Evolutionary conservation across 352 stramenopile genomes (phyloP).

Genomic region (Plasmopara muralis): DNA sequence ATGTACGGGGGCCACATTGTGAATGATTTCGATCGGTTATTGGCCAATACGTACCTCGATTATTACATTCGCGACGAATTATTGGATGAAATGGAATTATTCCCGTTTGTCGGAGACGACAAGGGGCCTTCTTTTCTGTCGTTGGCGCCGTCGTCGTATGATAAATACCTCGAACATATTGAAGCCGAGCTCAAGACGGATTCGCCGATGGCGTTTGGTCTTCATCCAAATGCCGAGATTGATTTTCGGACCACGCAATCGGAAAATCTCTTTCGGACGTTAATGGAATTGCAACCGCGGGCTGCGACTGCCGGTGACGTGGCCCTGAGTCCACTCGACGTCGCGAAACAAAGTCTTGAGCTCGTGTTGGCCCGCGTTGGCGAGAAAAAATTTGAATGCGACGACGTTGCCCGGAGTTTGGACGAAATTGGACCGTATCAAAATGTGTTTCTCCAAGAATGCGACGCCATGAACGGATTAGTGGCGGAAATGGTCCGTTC

Average conservation of each 20-base stretch:
- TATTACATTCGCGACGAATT: slow-evolving; percentile 98
- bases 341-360: slow-evolving; percentile 86
- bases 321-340: slow-evolving; percentile 87
- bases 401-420: slow-evolving; percentile 90
- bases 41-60: slow-evolving; percentile 96
- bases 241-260: slow-evolving; percentile 97
- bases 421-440: slow-evolving; percentile 94
- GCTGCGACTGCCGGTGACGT: slow-evolving; percentile 84
- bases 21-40: slow-evolving; percentile 92
- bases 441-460: slow-evolving; percentile 98
- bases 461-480: slow-evolving; percentile 95
- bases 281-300: slow-evolving; percentile 94
- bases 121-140: slow-evolving; percentile 93
- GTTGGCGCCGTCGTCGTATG: slow-evolving; percentile 93
- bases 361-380: slow-evolving; percentile 93
- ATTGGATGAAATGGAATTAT: slow-evolving; percentile 98
- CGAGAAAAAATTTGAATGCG: slow-evolving; percentile 97
- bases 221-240: slow-evolving; percentile 98
- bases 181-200: slow-evolving; percentile 94
- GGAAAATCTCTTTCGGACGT: slow-evolving; percentile 92
- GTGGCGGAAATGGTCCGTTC: slow-evolving; percentile 93
- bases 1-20: slow-evolving; percentile 97
- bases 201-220: slow-evolving; percentile 95
- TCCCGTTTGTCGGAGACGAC: slow-evolving; percentile 95
- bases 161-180: slow-evolving; percentile 97